Evolutionary conservation across 345 rosid species (phyloP), one percentile per base, ranked within the genome.

Genomic region (Eucalyptus tenuipes): DNA sequence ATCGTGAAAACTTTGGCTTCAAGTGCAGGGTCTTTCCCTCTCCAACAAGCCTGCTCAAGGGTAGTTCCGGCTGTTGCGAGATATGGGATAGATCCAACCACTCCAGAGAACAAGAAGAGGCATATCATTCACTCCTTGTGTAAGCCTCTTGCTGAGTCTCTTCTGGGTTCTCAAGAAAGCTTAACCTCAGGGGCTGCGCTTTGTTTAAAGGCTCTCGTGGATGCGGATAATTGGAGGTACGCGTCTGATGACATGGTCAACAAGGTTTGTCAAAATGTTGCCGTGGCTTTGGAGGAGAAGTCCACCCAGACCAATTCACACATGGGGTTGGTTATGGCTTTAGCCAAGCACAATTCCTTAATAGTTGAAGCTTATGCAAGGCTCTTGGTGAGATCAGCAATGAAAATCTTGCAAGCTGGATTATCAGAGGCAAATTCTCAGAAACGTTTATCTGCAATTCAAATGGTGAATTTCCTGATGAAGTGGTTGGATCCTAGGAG

Each of bases 41-140:
- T 98, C 88, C 99, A 97, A 88, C 99, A 98, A 88, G 99, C 99
- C 3, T 98, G 99, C 91, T 95, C 99, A 15, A 97, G 95, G 91
- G 99, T 98, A 79, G 95, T 98, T 10, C 97, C 99, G 0, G 99
- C 99, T 10, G 96, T 97, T 89, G 98, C 99, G 11, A 94, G 97
- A 86, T 97, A 97, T 48, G 99, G 98, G 52, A 95, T 98, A 85
- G 99, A 95, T 20, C 99, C 95, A 3, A 92, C 96, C 20, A 94
- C 94, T 20, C 94, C 91, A 1, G 97, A 94, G 66, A 96, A 97
- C 47, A 95, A 95, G 92, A 98, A 94, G 88, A 92, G 94, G 88
- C 90, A 89, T 52, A 94, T 98, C 87, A 97, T 97, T 52, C 95
- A 98, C 87, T 95, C 97, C 57, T 94, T 98, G 22, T 98, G 97